Evolutionary conservation across 306 rosid genomes (phyloP), one percentile per base, ranked within the genome.

Genomic region (Alnus glutinosa): DNA sequence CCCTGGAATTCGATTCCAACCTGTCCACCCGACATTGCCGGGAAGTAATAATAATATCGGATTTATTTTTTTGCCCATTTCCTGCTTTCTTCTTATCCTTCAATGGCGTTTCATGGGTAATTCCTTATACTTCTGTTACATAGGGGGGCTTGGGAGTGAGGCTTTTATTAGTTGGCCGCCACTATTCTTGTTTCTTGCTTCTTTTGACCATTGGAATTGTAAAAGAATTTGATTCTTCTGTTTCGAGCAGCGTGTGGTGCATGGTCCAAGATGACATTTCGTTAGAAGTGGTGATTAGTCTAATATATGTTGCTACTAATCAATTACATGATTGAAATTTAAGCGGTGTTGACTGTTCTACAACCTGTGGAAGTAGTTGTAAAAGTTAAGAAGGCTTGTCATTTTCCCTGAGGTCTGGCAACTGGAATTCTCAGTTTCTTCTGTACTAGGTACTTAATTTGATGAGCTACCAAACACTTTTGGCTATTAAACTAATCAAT

Each of bases 11-110:
- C 57, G 55, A 18, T 73, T 73, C 77, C 81, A 34, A 44, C 49
- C 78, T 77, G 84, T 71, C 57, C 34, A 39, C 18, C 28, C 54
- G 77, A 42, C 70, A 18, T 51, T 39, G 62, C 75, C 75, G 12
- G 23, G 63, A 55, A 69, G 69, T 19, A 61, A 11, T 83, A 49
- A 82, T 72, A 67, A 58, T 62, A 32, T 18, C 30, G 44, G 28
- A 42, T 68, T 68, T 42, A 14, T 32, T 7, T 36, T 67, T 7
- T 9, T 7, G 18, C 37, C 23, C 8, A 7, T 46, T 68, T 1
- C 36, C 51, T n/a, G 6, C 30, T 47, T 0, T 8, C 1, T 4
- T 39, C 30, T 42, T 49, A 0, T 42, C 1, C 46, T 42, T 4
- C 46, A 42, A 42, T 42, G 46, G 46, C 6, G 46, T 5, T 39